Evolutionary conservation across 2,329 filamentous ascomycete genomes (phyloP).

Genomic region (Neofusicoccum ribis): DNA sequence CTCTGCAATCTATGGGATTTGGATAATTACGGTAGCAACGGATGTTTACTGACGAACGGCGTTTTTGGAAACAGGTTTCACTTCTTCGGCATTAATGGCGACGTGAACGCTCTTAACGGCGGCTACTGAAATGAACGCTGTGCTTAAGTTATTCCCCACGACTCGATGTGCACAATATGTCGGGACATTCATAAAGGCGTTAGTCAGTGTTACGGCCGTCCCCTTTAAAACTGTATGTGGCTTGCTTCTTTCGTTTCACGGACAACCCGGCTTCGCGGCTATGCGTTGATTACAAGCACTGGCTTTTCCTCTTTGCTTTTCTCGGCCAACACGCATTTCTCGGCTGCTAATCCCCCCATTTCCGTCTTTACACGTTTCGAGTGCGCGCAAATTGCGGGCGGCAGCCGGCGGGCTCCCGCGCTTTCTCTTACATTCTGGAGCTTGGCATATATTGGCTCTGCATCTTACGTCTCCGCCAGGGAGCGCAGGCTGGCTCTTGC

Average conservation of each 20-base stretch:
- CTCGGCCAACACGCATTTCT: conserved; percentile 7
- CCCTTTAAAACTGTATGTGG: conserved; percentile 8
- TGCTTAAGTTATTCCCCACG: neutral
- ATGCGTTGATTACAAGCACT: conserved; percentile 11
- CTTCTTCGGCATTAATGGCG: conserved; percentile 47
- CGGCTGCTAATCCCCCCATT: conserved; percentile 4
- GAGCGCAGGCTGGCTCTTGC: conserved; percentile 1
- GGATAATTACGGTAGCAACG: conserved; percentile 11
- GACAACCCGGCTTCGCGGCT: conserved; percentile 16
- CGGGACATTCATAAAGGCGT: conserved; percentile 12
- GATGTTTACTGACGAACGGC: conserved; percentile 13
- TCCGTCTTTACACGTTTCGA: conserved; percentile 1
- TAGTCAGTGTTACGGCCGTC: conserved; percentile 13
- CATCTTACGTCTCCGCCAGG: neutral
- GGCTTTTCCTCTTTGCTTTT: neutral
- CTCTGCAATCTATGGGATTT: conserved; percentile 24
- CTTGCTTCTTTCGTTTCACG: conserved; percentile 8
- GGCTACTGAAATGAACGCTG: conserved; percentile 5
- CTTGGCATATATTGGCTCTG: conserved; percentile 12
- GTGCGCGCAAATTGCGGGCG: neutral
- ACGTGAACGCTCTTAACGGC: conserved; percentile 30
- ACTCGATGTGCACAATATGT: neutral
- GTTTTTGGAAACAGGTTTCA: conserved; percentile 36
- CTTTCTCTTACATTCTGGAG: conserved; percentile 5
- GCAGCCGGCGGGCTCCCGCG: neutral